phyloP scores from a whole-genome alignment of 1,139 yeast genomes.

The Blastobotrys serpentis region DNA sequence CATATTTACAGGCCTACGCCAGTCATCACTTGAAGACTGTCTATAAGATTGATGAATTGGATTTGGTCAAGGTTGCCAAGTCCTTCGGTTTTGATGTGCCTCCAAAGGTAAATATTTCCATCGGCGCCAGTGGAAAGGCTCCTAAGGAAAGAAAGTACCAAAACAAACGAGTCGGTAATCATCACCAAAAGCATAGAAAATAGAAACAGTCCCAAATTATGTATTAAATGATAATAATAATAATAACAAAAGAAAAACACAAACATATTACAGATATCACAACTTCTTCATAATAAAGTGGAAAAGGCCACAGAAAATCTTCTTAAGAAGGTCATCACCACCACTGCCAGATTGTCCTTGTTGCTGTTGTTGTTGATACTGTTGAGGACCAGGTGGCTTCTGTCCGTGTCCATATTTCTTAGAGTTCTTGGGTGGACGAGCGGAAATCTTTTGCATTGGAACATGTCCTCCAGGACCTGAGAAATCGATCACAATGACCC shows the following conservation, averaged over 20 bases:
- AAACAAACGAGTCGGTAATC: constrained; percentile 3
- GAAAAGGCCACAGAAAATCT: constrained; percentile 24
- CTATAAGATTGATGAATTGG: constrained; percentile 92
- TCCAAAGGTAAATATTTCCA: constrained; percentile 93
- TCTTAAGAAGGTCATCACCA: constrained; percentile 22
- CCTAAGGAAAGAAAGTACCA: constrained; percentile 21
- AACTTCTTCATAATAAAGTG: constrained; percentile 15
- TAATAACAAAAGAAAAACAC: background rate
- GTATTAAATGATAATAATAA: background rate
- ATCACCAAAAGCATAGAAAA: constrained; percentile 1
- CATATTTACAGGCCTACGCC: constrained; percentile 95
- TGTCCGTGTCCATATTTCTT: background rate
- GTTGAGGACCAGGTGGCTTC: constrained; percentile 19
- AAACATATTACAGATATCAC: too few relatives aligned
- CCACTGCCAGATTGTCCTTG: constrained; percentile 21
- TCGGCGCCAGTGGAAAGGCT: constrained; percentile 85
- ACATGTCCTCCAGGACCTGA: constrained; percentile 42
- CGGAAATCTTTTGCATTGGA: constrained; percentile 26
- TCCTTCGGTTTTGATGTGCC: constrained; percentile 94
- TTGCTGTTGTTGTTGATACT: constrained; percentile 30
- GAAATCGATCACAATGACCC: constrained; percentile 74
- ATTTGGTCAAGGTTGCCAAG: constrained; percentile 89
- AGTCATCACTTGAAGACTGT: constrained; percentile 95
- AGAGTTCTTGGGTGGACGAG: constrained; percentile 24
- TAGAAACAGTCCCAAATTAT: background rate